Evolutionary conservation across 257 asterid species (phyloP).

Genomic region (Prunella vulgaris): DNA sequence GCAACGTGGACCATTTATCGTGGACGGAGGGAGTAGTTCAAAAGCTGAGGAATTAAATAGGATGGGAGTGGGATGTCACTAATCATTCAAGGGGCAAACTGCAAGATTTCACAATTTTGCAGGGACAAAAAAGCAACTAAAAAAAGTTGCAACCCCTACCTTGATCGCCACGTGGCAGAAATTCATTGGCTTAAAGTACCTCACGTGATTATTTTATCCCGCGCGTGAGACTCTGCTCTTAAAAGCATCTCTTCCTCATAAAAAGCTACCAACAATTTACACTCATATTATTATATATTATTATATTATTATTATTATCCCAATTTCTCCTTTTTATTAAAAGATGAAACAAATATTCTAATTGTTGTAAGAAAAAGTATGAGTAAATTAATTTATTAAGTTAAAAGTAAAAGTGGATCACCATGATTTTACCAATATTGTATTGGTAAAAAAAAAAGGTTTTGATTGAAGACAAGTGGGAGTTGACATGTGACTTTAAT

Average conservation of each 20-base stretch:
- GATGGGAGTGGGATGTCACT: conserved; percentile 42
- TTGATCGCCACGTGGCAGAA: conserved; percentile 14
- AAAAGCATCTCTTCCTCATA: conserved; percentile 49
- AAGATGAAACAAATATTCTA: conserved; percentile 27
- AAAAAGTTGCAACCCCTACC: conserved; percentile 15
- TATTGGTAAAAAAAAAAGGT: conserved; percentile 15
- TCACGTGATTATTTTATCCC: conserved; percentile 9
- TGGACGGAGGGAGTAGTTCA: too few species aligned
- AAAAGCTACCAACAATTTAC: conserved; percentile 38
- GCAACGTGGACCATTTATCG: too few species aligned
- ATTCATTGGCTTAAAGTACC: background rate
- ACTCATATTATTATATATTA: too few species aligned
- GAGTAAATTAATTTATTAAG: conserved; percentile 5
- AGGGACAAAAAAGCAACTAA: conserved; percentile 20
- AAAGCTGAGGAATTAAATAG: conserved; percentile 6
- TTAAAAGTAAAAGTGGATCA: conserved; percentile 24
- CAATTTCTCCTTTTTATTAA: conserved; percentile 28
- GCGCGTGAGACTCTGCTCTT: conserved; percentile 37
- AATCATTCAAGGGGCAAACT: conserved; percentile 37
- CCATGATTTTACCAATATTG: conserved; percentile 20
- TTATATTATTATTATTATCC: conserved; percentile 7
- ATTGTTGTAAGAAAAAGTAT: background rate
- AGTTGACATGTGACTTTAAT: conserved; percentile 26
- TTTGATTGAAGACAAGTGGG: conserved; percentile 13
- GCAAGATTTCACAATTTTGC: conserved; percentile 21